Conservation (phyloP, 148 eudicot species). For the Rhododendron henanense region DNA sequence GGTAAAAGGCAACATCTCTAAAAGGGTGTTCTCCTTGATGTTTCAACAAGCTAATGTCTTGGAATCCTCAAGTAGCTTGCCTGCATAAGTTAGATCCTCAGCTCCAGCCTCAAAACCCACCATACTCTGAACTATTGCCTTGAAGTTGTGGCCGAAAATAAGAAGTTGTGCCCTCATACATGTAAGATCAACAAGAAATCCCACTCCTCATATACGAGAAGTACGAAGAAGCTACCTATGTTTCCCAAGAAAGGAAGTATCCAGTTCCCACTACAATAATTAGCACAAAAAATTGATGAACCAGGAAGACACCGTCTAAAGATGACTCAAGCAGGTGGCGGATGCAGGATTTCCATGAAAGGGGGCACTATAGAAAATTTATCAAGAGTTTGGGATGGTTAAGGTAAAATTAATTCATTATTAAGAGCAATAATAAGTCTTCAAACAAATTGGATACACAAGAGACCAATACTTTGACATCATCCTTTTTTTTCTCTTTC, state of each 20-base stretch:
- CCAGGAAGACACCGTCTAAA: neutral
- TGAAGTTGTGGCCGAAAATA: neutral
- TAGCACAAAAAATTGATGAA: neutral
- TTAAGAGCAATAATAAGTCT: no score
- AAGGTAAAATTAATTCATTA: no score
- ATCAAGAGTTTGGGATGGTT: no score
- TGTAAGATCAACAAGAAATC: neutral
- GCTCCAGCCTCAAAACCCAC: neutral
- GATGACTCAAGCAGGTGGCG: neutral
- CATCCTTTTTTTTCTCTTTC: no score
- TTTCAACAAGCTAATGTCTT: constrained; percentile 19
- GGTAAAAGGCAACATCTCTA: neutral
- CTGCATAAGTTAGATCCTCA: neutral
- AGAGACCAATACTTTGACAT: no score
- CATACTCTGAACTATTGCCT: no score
- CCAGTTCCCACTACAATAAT: neutral
- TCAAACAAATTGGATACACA: no score
- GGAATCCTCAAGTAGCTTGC: constrained; percentile 13
- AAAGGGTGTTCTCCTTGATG: neutral
- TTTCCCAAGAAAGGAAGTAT: neutral
- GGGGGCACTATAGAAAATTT: no score
- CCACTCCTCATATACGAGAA: no score
- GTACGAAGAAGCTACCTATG: neutral
- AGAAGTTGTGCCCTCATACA: neutral
- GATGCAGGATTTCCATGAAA: no score